Percentiles rank a stretch among this genome's conserved stretches.
Conservation (phyloP, 805 yeast genomes). For the Sporopachydermia lactativora region DNA sequence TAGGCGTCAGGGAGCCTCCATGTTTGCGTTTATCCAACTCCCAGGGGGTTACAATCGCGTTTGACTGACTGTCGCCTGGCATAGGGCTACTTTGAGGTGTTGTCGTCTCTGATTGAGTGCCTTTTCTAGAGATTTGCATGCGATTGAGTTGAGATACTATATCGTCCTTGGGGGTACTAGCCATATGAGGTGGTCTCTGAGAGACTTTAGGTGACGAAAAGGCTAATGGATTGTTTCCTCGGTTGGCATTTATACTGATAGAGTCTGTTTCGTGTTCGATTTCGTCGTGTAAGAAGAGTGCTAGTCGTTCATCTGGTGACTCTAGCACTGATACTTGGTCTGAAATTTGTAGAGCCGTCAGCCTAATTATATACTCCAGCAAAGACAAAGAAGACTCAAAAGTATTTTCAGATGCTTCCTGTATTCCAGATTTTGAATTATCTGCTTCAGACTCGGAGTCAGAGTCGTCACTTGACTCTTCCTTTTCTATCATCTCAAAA, state of each 20-base stretch:
- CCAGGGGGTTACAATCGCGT: constrained; percentile 17
- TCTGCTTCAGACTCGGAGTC: background rate
- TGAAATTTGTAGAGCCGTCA: constrained; percentile 43
- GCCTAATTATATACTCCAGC: constrained; percentile 47
- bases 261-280: constrained; percentile 11
- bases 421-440: constrained; percentile 2
- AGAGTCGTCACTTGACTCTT: constrained; percentile 7
- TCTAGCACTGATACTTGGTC: constrained; percentile 40
- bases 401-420: constrained; percentile 7
- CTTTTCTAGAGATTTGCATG: constrained; percentile 4
- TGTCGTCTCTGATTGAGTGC: background rate
- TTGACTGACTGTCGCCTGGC: constrained; percentile 6
- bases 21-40: constrained; percentile 14
- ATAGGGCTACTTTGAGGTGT: constrained; percentile 5
- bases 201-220: constrained; percentile 4
- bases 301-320: constrained; percentile 52
- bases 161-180: constrained; percentile 2
- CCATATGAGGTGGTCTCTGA: constrained; percentile 3
- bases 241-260: background rate
- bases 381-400: constrained; percentile 35
- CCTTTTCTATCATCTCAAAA: constrained; percentile 24
- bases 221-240: constrained; percentile 4
- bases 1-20: background rate
- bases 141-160: constrained; percentile 2
- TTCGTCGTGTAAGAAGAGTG: constrained; percentile 49